phyloP scores from a whole-genome alignment of 441 rosid species.

The Erysimum cheiri region DNA sequence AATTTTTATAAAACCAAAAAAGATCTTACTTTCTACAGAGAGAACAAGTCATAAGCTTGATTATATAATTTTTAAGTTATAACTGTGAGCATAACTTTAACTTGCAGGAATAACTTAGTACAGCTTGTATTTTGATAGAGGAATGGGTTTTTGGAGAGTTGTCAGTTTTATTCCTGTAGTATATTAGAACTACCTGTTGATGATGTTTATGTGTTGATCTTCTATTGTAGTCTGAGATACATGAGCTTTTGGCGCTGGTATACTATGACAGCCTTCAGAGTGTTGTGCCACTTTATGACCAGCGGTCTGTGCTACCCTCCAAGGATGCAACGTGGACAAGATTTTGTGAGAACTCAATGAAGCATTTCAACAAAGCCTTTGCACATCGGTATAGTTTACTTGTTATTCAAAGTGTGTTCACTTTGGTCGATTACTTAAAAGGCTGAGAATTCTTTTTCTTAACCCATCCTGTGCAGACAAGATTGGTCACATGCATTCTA shows the following conservation, averaged over 20 bases:
- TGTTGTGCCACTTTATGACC: slow-evolving; percentile 96
- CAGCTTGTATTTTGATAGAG: slow-evolving; percentile 27
- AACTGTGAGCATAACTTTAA: slow-evolving; percentile 21
- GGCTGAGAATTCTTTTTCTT: slow-evolving; percentile 29
- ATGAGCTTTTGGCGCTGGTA: slow-evolving; percentile 94
- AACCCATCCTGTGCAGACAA: slow-evolving; percentile 60
- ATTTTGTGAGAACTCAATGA: slow-evolving; percentile 86
- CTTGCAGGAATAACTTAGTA: slow-evolving; percentile 20
- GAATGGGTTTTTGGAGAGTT: slow-evolving; percentile 19
- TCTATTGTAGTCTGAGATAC: slow-evolving; percentile 84
- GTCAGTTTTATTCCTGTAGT: slow-evolving; percentile 24
- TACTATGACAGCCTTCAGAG: slow-evolving; percentile 99
- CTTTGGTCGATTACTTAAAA: slow-evolving; percentile 31
- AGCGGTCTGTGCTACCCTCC: slow-evolving; percentile 78
- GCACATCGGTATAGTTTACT: slow-evolving; percentile 66
- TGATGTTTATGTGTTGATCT: slow-evolving; percentile 44
- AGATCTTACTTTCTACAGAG: slow-evolving; percentile 9
- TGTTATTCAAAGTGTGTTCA: slow-evolving; percentile 27
- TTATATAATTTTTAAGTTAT: slow-evolving; percentile 8
- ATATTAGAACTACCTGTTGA: slow-evolving; percentile 26
- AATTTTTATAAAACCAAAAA: slow-evolving; percentile 23
- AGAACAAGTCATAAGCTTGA: slow-evolving; percentile 19
- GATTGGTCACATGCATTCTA: slow-evolving; percentile 99
- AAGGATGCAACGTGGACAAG: slow-evolving; percentile 83
- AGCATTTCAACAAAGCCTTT: slow-evolving; percentile 92